Conservation (phyloP, 1,284 basidiomycete species). For the Ustilago shanxiensis region DNA sequence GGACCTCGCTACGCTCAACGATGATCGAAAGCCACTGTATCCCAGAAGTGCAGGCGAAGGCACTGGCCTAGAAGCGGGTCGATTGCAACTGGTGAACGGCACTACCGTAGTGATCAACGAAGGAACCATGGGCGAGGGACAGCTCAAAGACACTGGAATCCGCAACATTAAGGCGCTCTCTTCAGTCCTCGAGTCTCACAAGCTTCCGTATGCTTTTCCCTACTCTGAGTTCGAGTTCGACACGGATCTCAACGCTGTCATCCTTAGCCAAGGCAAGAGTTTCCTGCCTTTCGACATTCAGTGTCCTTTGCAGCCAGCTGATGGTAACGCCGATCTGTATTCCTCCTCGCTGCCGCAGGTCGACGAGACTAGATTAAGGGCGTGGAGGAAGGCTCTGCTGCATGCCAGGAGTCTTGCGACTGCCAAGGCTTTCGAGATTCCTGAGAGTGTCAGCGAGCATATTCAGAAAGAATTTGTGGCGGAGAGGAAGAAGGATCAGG, state of each 20-base stretch:
- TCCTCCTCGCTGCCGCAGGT: constrained; percentile 12
- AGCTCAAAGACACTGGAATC: constrained; percentile 78
- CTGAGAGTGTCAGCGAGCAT: constrained; percentile 56
- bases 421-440: constrained; percentile 57
- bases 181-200: constrained; percentile 78
- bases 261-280: constrained; percentile 77
- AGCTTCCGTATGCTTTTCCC: constrained; percentile 83
- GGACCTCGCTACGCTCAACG: constrained; percentile 74
- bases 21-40: constrained; percentile 60
- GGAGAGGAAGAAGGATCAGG: constrained; percentile 37
- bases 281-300: constrained; percentile 68
- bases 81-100: constrained; percentile 79
- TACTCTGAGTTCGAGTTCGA: constrained; percentile 81
- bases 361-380: constrained; percentile 20
- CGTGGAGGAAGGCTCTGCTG: constrained; percentile 41
- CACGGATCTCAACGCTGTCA: constrained; percentile 79
- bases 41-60: constrained; percentile 77
- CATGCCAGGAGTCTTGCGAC: constrained; percentile 34
- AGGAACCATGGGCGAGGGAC: constrained; percentile 77
- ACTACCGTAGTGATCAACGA: constrained; percentile 79
- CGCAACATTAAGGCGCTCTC: constrained; percentile 80
- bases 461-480: constrained; percentile 66
- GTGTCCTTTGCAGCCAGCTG: constrained; percentile 30
- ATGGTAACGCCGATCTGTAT: constrained; percentile 10
- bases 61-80: constrained; percentile 81